These are phyloP conservation scores for Oryza glaberrima DNA, from an alignment of 176 grass and related monocot genomes.

Conservation along the genomic window DNA sequence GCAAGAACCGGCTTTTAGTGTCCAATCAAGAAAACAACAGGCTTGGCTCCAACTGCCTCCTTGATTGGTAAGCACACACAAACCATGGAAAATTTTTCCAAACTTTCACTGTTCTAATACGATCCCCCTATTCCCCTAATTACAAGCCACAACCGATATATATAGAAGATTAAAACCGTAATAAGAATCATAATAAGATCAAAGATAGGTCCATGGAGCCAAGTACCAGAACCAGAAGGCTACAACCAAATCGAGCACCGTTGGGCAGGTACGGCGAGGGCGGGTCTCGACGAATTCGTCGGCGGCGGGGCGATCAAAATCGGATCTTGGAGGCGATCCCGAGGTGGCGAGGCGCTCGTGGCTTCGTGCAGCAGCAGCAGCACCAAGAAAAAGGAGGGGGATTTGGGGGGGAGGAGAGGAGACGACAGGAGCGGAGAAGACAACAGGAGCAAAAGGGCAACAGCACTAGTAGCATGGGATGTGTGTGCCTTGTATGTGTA, in stretches of 20 bases:
- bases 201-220: neutral
- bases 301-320: slow-evolving; percentile 4
- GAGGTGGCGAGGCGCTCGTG: slow-evolving; percentile 34
- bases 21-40: neutral
- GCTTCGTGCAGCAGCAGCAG: neutral
- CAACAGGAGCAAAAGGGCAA: neutral
- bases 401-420: slow-evolving; percentile 27
- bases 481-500: neutral
- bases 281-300: neutral
- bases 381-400: slow-evolving; percentile 24
- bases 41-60: too few relatives aligned
- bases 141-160: neutral
- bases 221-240: slow-evolving; percentile 9
- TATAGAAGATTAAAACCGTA: neutral
- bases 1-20: neutral
- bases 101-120: neutral
- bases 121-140: neutral
- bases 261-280: neutral
- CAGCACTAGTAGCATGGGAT: slow-evolving; percentile 5
- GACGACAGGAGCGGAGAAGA: neutral
- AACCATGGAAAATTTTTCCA: neutral
- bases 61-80: neutral
- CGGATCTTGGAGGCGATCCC: slow-evolving; percentile 27
- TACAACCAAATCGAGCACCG: slow-evolving; percentile 15
- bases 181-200: slow-evolving; percentile 8